Conservation (phyloP, 192 early-diverging fungal genomes). For the Chytriomyces confervae region DNA sequence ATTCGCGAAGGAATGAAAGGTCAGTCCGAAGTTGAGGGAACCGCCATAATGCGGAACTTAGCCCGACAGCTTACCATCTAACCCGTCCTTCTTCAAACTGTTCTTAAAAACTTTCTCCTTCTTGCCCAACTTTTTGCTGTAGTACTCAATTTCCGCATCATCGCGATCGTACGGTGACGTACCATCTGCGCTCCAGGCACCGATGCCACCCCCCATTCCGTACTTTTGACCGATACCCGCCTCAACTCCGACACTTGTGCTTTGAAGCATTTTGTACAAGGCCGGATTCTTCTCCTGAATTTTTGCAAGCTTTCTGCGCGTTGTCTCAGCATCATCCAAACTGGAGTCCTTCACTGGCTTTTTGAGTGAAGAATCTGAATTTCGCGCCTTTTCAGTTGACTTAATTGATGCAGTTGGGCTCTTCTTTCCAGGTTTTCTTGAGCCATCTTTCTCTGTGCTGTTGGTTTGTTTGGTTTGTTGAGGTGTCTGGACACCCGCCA, state of each 20-base stretch:
- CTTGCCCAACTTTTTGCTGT: constrained; percentile 27
- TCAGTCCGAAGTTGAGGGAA: background rate
- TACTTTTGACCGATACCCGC: constrained; percentile 19
- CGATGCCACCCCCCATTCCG: constrained; percentile 15
- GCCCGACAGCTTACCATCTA: background rate
- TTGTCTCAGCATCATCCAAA: background rate
- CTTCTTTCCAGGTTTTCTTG: background rate
- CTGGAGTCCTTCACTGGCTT: background rate
- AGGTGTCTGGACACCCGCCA: background rate
- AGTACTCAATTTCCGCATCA: constrained; percentile 37
- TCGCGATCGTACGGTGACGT: constrained; percentile 21
- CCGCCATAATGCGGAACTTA: background rate
- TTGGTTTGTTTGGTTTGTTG: background rate
- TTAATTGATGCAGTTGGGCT: background rate
- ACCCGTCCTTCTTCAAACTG: constrained; percentile 25
- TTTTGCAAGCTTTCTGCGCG: constrained; percentile 18
- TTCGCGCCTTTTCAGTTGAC: background rate
- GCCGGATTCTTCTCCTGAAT: constrained; percentile 18
- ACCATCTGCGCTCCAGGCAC: constrained; percentile 30
- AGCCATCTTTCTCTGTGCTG: background rate
- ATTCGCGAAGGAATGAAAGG: background rate
- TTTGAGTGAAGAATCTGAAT: background rate
- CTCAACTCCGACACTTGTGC: constrained; percentile 17
- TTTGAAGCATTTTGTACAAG: constrained; percentile 14
- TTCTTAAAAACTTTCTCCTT: constrained; percentile 25